Base-by-base conservation (phyloP, 768 basidiomycete genomes). In the Tulasnella sp. region DNA sequence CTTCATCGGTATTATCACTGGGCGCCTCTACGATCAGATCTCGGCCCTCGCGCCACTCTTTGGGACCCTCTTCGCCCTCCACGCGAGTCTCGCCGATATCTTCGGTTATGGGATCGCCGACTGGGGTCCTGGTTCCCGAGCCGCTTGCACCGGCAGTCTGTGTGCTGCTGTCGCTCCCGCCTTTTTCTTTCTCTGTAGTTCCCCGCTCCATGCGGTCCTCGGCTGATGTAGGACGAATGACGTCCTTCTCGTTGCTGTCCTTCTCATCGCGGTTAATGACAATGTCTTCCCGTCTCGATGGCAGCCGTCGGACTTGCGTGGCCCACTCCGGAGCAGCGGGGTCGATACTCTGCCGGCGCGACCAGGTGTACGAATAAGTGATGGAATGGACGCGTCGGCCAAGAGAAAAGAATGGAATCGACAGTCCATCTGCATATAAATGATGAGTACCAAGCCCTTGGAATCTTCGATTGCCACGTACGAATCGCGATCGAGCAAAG, bases 391-490 rank as follows among this genome's bases (percentile, higher is more conserved):
- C 91, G 23, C 91, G 81, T 29, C 87, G 76, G 15, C 91, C 84
- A 27, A 98, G 80, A 19, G 91, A 91, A 74, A 97, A 96, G 66
- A 84, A 85, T 0, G 94, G 91, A 62, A 99, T 96, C 9, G 90
- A 93, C 6, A 96, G 74, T 2, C 91, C 93, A 65, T 90, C 76
- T 76, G 63, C 6, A 29, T 7, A 4, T 23, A 11, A 34, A 46
- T 43, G 5, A 14, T 15, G 27, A 58, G 17, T 39, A 17, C 17
- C 23, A 36, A 25, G 5, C 7, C 21, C 27, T 15, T 23, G 43
- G 29, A 37, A 27, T n/a, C 32, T 3, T 35, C 3, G 6, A 17
- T 25, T 21, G 35, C 51, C 11, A 67, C 83, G 64, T 67, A 87
- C 86, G 88, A 15, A 86, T 80, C 15, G 84, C 75, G 60, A 97